phyloP scores from a whole-genome alignment of 495 filamentous ascomycete genomes.

The Aspergillus leporis region DNA sequence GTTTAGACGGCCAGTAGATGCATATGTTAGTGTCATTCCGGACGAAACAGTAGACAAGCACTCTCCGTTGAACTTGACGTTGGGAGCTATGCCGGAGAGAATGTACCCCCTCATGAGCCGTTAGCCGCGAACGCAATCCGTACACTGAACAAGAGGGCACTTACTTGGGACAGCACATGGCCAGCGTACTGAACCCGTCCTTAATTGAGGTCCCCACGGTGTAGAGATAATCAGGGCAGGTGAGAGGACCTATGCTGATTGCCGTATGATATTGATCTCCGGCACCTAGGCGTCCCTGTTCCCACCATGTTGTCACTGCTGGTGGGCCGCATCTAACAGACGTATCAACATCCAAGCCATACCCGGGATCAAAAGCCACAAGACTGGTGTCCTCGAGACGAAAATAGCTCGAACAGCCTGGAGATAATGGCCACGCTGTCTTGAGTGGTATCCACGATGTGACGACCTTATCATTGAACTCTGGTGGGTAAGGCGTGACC shows the following conservation, averaged over 20 bases:
- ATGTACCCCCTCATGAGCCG: no score
- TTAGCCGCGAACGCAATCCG: no score
- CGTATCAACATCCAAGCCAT: conserved; percentile 9
- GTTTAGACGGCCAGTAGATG: no score
- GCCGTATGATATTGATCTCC: conserved; percentile 5
- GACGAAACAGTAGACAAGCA: no score
- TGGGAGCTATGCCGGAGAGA: no score
- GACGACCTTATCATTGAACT: background rate
- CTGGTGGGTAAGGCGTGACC: background rate
- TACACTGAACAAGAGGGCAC: background rate
- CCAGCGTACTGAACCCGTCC: conserved; percentile 3
- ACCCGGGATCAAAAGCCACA: conserved; percentile 8
- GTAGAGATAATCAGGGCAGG: conserved; percentile 8
- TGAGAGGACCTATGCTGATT: conserved; percentile 11
- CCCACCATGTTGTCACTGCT: conserved; percentile 15
- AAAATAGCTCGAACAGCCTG: conserved; percentile 9
- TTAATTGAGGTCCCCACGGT: conserved; percentile 4
- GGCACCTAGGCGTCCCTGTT: conserved; percentile 2
- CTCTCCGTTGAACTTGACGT: no score
- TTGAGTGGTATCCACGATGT: conserved; percentile 9
- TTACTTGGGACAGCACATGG: conserved; percentile 13
- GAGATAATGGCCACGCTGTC: conserved; percentile 3
- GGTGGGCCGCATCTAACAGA: conserved; percentile 9
- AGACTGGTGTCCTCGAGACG: conserved; percentile 6
- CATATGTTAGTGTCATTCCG: no score